These are phyloP conservation scores for Pichia eremophila DNA, from an alignment of 805 yeast genomes.

Conservation along the genomic window DNA sequence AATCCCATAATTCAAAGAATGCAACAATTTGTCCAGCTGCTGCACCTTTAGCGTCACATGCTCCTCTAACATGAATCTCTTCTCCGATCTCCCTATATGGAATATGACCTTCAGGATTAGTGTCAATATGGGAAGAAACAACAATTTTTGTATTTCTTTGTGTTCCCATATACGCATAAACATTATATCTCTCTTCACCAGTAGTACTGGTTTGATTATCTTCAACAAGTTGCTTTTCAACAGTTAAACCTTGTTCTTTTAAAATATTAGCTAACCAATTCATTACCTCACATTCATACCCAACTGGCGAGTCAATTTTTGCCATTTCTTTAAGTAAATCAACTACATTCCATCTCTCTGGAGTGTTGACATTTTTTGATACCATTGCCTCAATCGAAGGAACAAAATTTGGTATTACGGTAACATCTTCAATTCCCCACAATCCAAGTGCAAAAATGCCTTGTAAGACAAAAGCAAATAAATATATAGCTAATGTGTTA, in stretches of 20 bases:
- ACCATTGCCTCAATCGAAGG: too few species aligned
- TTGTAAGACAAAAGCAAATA: too few species aligned
- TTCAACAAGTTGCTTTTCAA: slow-evolving; percentile 30
- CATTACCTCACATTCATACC: neutral
- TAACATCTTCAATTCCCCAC: too few species aligned
- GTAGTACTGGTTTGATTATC: neutral
- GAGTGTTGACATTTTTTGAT: too few species aligned
- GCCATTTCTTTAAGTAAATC: neutral
- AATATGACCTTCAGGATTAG: slow-evolving; percentile 37
- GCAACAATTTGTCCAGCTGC: slow-evolving; percentile 53
- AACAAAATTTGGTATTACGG: too few species aligned
- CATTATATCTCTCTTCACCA: slow-evolving; percentile 17
- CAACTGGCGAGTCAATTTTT: neutral
- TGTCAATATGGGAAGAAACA: slow-evolving; percentile 58
- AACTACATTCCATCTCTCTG: neutral
- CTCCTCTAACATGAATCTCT: slow-evolving; percentile 52
- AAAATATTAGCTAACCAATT: slow-evolving; percentile 13
- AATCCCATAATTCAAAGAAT: slow-evolving; percentile 32
- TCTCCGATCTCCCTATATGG: slow-evolving; percentile 25
- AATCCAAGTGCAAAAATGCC: too few species aligned
- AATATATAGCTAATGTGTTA: too few species aligned
- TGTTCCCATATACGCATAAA: slow-evolving; percentile 46
- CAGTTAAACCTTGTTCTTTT: slow-evolving; percentile 38
- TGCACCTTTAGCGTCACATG: slow-evolving; percentile 59
- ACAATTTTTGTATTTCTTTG: slow-evolving; percentile 36